Percentiles rank a stretch among this genome's conserved stretches.
Conservation (phyloP, 768 basidiomycete species). For the Lactarius psammicola region DNA sequence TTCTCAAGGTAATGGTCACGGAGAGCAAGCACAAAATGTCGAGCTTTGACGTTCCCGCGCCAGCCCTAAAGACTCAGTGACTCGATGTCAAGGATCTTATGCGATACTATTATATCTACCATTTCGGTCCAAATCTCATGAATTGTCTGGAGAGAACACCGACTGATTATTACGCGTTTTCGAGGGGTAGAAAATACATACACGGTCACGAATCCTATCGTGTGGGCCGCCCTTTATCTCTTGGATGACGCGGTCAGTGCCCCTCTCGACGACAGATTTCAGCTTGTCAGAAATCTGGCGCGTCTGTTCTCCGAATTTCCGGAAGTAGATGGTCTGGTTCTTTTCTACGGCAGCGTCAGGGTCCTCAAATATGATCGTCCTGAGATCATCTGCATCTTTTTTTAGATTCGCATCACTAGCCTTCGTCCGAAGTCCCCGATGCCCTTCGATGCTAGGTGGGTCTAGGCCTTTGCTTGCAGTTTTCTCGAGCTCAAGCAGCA, state of each 20-base stretch:
- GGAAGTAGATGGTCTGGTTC: not conserved
- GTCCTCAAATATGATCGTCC: too few species aligned
- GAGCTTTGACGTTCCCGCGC: constrained; percentile 27
- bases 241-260: constrained; percentile 19
- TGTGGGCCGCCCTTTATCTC: constrained; percentile 31
- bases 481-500: too few species aligned
- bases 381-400: too few species aligned
- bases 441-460: not conserved
- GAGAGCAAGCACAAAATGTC: constrained; percentile 32
- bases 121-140: constrained; percentile 32
- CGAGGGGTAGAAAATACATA: not conserved
- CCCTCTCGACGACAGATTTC: constrained; percentile 22
- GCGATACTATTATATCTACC: constrained; percentile 21
- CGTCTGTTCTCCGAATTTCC: not conserved
- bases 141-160: not conserved
- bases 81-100: not conserved
- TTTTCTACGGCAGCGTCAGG: too few species aligned
- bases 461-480: too few species aligned
- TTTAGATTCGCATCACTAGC: not conserved
- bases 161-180: not conserved
- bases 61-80: constrained; percentile 23
- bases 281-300: not conserved
- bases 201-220: not conserved
- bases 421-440: not conserved
- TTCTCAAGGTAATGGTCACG: constrained; percentile 36